Evolutionary conservation across 129 eudicot species (phyloP).

Genomic region (Rutidosis leptorrhynchoides): DNA sequence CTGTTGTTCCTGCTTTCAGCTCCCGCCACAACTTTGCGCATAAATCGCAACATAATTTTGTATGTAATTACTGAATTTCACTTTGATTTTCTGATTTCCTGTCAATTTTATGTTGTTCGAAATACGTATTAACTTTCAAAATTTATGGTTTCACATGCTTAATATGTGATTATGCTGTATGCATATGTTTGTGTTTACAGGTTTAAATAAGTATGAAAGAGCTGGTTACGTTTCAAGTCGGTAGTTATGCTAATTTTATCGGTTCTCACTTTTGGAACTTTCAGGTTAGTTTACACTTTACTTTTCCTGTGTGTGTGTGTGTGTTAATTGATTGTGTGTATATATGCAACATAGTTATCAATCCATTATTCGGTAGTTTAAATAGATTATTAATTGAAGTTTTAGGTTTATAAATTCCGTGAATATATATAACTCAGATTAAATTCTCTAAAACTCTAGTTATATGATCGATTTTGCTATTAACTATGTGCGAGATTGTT

Average conservation of each 20-base stretch:
- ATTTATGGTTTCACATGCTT: not conserved
- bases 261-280: constrained; percentile 98
- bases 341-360: not conserved
- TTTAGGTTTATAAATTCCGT: not conserved
- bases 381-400: not conserved
- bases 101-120: not conserved
- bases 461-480: not conserved
- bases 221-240: constrained; percentile 72
- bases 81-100: not conserved
- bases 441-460: not conserved
- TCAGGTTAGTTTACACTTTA: constrained; percentile 49
- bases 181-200: constrained; percentile 5
- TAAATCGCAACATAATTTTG: too few relatives aligned
- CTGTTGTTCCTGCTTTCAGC: too few relatives aligned
- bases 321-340: not conserved
- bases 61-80: not conserved
- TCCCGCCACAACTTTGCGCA: not conserved
- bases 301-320: not conserved
- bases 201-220: constrained; percentile 54
- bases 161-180: not conserved
- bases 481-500: not conserved
- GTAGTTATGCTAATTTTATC: constrained; percentile 73
- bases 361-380: not conserved
- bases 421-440: not conserved
- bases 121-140: not conserved